Conservation (phyloP, 306 rosid species). For the Dryas alaskensis region DNA sequence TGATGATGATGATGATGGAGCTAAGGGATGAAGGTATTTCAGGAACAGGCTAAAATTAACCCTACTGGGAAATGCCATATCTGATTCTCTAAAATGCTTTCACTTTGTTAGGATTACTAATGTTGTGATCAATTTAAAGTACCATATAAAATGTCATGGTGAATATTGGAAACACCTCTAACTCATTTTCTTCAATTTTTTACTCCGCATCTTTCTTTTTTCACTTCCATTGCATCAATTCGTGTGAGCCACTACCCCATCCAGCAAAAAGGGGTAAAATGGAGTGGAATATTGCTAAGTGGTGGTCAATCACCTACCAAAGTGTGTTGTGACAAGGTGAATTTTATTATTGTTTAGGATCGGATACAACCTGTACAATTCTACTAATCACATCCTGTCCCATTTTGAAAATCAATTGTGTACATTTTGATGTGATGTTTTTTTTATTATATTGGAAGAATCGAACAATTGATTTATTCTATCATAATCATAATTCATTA, state of each 20-base stretch:
- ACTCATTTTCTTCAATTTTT: not conserved
- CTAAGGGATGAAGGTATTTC: too few species aligned
- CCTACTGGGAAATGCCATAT: not conserved
- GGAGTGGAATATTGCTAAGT: not conserved
- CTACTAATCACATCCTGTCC: not conserved
- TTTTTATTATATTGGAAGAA: too few species aligned
- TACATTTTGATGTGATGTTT: not conserved
- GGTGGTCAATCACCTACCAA: slow-evolving; percentile 8
- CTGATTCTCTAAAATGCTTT: not conserved
- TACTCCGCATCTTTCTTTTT: not conserved
- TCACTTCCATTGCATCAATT: not conserved
- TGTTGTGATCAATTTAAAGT: too few species aligned
- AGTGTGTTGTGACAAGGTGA: not conserved
- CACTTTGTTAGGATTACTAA: not conserved
- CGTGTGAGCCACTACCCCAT: not conserved
- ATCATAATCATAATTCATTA: too few species aligned
- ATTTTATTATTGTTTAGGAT: not conserved
- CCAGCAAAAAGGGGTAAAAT: not conserved
- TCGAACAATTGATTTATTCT: too few species aligned
- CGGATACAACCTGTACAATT: not conserved
- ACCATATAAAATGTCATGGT: too few species aligned
- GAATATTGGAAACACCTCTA: too few species aligned
- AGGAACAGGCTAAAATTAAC: too few species aligned
- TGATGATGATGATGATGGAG: too few species aligned
- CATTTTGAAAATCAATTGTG: not conserved